Percentiles rank a stretch among this genome's conserved stretches.
phyloP scores from a whole-genome alignment of 306 rosid species.

The peach (Prunus persica) region DNA sequence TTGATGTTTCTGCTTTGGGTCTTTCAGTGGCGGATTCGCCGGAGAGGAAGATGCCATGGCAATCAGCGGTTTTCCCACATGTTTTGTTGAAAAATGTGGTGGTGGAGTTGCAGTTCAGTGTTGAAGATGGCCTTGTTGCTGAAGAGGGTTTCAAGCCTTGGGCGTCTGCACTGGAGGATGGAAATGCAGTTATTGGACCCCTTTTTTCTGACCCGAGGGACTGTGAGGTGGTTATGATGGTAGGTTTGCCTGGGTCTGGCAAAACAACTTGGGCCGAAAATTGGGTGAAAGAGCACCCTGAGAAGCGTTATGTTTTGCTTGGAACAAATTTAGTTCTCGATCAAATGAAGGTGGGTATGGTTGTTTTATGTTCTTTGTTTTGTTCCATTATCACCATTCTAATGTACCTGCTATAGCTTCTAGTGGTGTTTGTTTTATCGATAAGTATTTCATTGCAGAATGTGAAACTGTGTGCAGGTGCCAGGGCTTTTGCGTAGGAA shows the following conservation, averaged over 20 bases:
- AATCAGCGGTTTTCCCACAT: conserved; percentile 51
- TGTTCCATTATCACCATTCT: neutral
- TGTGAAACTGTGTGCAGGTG: conserved; percentile 30
- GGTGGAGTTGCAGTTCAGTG: conserved; percentile 52
- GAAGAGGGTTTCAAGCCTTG: conserved; percentile 49
- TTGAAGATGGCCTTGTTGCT: conserved; percentile 55
- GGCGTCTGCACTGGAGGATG: conserved; percentile 43
- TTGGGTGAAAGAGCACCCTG: conserved; percentile 48
- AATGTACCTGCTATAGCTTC: neutral
- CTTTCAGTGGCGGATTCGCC: conserved; percentile 34
- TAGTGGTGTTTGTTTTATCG: neutral
- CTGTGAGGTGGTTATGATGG: conserved; percentile 64
- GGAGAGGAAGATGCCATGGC: conserved; percentile 23
- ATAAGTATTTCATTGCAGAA: neutral
- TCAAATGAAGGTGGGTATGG: conserved; percentile 53
- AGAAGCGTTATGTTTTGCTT: conserved; percentile 55
- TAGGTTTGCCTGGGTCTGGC: conserved; percentile 59
- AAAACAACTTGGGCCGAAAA: conserved; percentile 69
- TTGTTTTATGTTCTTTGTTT: neutral
- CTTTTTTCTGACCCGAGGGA: conserved; percentile 22
- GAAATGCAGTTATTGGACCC: conserved; percentile 43
- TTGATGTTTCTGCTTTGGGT: conserved; percentile 41
- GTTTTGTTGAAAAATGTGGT: conserved; percentile 53
- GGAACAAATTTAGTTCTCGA: conserved; percentile 52
- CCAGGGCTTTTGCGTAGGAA: conserved; percentile 43